phyloP scores from a whole-genome alignment of 164 flowering plant species.

The Tetrastigma voinierianum region DNA sequence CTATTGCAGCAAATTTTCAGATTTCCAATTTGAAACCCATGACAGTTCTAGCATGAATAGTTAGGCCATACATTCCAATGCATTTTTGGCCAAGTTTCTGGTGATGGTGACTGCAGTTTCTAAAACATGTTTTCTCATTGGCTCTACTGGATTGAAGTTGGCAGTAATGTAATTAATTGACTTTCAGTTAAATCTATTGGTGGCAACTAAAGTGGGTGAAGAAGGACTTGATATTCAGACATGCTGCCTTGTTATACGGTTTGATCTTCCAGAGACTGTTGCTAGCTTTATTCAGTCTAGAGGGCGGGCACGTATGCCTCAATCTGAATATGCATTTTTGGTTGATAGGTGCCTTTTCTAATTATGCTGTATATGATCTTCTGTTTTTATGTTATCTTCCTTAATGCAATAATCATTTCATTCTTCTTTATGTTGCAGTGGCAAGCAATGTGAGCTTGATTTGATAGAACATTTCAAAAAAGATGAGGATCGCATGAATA shows the following conservation, averaged over 20 bases:
- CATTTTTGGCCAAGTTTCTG: background rate
- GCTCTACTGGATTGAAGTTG: background rate
- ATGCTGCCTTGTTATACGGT: conserved; percentile 91
- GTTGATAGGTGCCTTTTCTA: conserved; percentile 68
- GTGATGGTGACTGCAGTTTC: background rate
- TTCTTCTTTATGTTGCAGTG: conserved; percentile 43
- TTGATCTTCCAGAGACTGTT: conserved; percentile 93
- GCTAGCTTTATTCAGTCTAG: conserved; percentile 94
- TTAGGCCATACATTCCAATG: background rate
- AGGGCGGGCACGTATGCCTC: conserved; percentile 97
- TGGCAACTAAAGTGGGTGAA: conserved; percentile 98
- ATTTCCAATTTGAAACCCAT: background rate
- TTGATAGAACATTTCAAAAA: conserved; percentile 52
- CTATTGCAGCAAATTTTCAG: too few species aligned
- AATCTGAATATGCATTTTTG: conserved; percentile 90
- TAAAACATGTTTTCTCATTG: background rate
- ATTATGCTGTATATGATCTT: conserved; percentile 4
- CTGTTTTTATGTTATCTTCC: conserved; percentile 1
- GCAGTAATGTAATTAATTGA: background rate
- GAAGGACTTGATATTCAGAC: conserved; percentile 99
- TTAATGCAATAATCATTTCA: background rate
- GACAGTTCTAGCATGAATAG: background rate
- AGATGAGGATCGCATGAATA: conserved; percentile 71
- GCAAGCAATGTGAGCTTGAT: conserved; percentile 51
- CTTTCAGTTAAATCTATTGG: conserved; percentile 80